Evolutionary conservation across 2,329 filamentous ascomycete genomes (phyloP).

Genomic region (Apiospora phragmitis): DNA sequence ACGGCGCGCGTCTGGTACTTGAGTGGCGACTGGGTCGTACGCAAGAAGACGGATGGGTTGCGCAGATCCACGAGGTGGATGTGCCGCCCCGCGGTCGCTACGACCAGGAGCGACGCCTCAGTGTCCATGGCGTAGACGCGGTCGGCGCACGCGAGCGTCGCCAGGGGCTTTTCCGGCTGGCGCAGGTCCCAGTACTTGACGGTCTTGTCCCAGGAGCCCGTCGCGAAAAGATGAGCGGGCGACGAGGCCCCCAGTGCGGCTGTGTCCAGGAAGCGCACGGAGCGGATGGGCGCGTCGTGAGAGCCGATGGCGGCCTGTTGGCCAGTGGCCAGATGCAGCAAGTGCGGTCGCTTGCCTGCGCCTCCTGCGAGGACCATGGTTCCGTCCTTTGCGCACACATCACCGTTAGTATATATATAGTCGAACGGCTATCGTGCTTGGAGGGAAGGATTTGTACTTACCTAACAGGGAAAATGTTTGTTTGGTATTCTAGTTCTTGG

Average conservation of each 20-base stretch:
- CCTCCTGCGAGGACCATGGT: constrained; percentile 31
- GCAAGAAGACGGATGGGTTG: constrained; percentile 22
- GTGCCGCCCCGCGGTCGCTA: constrained; percentile 31
- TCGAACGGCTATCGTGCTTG: not conserved
- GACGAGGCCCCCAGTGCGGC: constrained; percentile 17
- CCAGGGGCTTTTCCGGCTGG: constrained; percentile 36
- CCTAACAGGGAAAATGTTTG: constrained; percentile 25
- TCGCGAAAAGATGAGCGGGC: constrained; percentile 27
- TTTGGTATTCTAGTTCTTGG: constrained; percentile 18
- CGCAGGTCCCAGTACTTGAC: constrained; percentile 59
- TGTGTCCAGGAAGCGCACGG: constrained; percentile 33
- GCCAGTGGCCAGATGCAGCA: constrained; percentile 30
- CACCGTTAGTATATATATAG: constrained; percentile 13
- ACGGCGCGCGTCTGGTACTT: constrained; percentile 30
- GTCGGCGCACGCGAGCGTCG: constrained; percentile 47
- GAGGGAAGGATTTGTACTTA: constrained; percentile 15
- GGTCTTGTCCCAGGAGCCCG: constrained; percentile 56
- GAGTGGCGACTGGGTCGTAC: constrained; percentile 25
- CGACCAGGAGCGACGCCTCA: constrained; percentile 27
- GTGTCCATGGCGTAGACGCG: constrained; percentile 44
- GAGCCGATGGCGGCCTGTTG: constrained; percentile 27
- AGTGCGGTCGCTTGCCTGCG: constrained; percentile 32
- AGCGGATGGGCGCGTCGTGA: constrained; percentile 33
- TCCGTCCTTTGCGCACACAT: constrained; percentile 32
- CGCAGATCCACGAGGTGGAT: constrained; percentile 35